Percentiles rank a stretch among this genome's conserved stretches.
These are phyloP conservation scores for Phalaenopsis hybrid DNA, from an alignment of 116 monocot genomes.

Conservation along the genomic window DNA sequence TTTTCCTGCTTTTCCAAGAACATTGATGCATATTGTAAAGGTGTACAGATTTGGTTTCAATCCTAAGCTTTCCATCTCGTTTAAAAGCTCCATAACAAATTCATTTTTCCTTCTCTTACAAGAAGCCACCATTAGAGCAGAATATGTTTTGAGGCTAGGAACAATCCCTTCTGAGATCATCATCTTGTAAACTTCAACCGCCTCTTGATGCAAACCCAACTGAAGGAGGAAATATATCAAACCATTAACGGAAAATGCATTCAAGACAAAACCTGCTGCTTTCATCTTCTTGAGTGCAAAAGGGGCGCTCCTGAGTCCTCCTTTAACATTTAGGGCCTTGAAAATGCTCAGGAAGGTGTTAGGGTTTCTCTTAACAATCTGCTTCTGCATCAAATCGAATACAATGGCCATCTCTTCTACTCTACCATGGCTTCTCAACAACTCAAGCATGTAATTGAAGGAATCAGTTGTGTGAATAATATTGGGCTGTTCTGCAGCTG, in stretches of 20 bases:
- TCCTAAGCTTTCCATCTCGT: conserved; percentile 70
- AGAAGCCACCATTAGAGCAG: conserved; percentile 74
- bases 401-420: conserved; percentile 72
- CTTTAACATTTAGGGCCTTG: conserved; percentile 39
- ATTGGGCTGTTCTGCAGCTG: conserved; percentile 38
- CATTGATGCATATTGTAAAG: conserved; percentile 84
- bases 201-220: conserved; percentile 52
- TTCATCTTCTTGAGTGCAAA: conserved; percentile 52
- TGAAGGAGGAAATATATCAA: conserved; percentile 77
- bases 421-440: conserved; percentile 53
- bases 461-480: conserved; percentile 70
- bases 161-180: conserved; percentile 61
- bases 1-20: conserved; percentile 62
- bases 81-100: conserved; percentile 53
- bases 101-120: conserved; percentile 63
- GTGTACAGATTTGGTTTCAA: conserved; percentile 86
- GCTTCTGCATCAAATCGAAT: conserved; percentile 96
- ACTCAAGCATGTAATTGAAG: conserved; percentile 87
- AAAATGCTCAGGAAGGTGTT: conserved; percentile 73
- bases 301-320: conserved; percentile 55
- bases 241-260: conserved; percentile 78
- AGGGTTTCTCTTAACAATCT: conserved; percentile 60
- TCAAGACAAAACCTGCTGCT: conserved; percentile 60
- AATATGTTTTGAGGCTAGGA: conserved; percentile 87
- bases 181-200: conserved; percentile 59